Conservation (phyloP, 2,329 filamentous ascomycete genomes). For the Fusarium floridanum region DNA sequence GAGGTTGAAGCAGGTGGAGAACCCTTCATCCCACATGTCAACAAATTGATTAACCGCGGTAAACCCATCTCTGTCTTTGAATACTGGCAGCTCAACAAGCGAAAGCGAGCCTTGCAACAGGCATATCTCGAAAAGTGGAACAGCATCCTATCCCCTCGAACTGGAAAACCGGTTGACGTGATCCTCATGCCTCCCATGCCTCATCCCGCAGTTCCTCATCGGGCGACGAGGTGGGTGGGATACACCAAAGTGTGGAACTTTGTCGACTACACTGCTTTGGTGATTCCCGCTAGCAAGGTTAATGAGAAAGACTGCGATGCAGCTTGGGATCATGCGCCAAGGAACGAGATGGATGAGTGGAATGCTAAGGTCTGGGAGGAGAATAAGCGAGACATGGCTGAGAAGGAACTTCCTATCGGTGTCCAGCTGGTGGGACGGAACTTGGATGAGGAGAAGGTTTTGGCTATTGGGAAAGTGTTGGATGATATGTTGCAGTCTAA, state of each 20-base stretch:
- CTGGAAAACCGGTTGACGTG: constrained; percentile 65
- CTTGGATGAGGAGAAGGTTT: constrained; percentile 34
- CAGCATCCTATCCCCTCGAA: constrained; percentile 53
- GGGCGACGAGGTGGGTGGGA: constrained; percentile 61
- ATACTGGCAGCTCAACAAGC: constrained; percentile 76
- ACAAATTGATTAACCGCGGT: constrained; percentile 66
- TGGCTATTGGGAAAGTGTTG: constrained; percentile 23
- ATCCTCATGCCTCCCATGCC: constrained; percentile 71
- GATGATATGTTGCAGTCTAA: constrained; percentile 10
- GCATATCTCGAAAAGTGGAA: constrained; percentile 72
- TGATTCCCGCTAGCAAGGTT: constrained; percentile 39
- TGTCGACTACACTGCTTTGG: constrained; percentile 46
- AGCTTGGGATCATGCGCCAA: neutral
- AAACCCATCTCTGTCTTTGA: constrained; percentile 70
- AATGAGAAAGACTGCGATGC: neutral
- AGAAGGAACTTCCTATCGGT: constrained; percentile 14
- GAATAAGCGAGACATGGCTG: neutral
- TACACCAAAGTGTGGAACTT: constrained; percentile 51
- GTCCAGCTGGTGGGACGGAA: constrained; percentile 25
- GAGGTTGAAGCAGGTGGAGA: constrained; percentile 69
- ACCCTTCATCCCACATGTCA: constrained; percentile 70
- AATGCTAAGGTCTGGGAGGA: constrained; percentile 28
- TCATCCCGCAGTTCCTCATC: constrained; percentile 66
- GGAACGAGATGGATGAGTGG: constrained; percentile 21
- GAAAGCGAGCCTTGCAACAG: constrained; percentile 58